These are phyloP conservation scores for Colletotrichum lentis DNA, from an alignment of 2,329 filamentous ascomycete species.

Conservation along the genomic window DNA sequence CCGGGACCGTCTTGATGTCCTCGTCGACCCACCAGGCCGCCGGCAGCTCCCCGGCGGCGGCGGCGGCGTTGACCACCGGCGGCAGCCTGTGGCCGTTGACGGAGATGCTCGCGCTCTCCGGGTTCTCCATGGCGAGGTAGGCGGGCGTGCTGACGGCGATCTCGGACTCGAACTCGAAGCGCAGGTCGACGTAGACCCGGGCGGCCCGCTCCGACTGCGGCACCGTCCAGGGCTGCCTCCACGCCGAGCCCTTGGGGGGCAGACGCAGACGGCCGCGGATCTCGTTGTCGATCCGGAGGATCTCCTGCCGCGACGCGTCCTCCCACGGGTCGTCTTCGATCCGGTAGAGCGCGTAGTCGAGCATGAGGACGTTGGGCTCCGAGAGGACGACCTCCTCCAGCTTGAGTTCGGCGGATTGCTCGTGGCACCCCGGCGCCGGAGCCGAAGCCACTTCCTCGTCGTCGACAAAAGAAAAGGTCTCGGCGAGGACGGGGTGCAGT, in stretches of 20 bases:
- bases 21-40: constrained; percentile 50
- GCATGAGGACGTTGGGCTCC: constrained; percentile 45
- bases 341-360: constrained; percentile 44
- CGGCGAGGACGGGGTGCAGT: constrained; percentile 21
- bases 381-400: constrained; percentile 38
- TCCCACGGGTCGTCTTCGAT: constrained; percentile 41
- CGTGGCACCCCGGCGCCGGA: neutral
- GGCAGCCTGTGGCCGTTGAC: constrained; percentile 39
- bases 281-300: constrained; percentile 45
- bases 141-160: constrained; percentile 32
- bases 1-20: constrained; percentile 41
- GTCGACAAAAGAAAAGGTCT: constrained; percentile 1
- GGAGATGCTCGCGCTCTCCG: constrained; percentile 39
- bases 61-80: neutral
- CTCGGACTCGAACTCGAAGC: constrained; percentile 42
- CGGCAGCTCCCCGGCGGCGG: neutral
- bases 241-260: constrained; percentile 42
- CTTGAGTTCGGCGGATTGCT: constrained; percentile 3
- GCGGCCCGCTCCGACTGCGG: constrained; percentile 39
- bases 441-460: neutral
- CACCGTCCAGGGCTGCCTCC: constrained; percentile 44
- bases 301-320: constrained; percentile 37
- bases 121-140: constrained; percentile 43
- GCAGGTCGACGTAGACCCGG: constrained; percentile 39
- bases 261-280: constrained; percentile 42